Percentiles rank a stretch among this genome's conserved stretches.
Conservation (phyloP, 73 alveolate genomes). For the Paramecium sonneborni region DNA sequence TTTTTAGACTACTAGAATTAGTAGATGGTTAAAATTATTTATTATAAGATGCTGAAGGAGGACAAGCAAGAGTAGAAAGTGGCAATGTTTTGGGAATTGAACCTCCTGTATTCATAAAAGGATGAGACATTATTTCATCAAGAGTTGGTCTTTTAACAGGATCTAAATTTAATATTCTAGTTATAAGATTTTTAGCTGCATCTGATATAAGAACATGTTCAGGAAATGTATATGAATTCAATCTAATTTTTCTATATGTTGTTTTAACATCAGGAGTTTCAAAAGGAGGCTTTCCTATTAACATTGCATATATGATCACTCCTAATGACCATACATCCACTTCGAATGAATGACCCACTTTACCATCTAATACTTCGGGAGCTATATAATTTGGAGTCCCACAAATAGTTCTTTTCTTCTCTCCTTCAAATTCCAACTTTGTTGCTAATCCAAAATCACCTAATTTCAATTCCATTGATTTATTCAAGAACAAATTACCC, state of each 20-base stretch:
- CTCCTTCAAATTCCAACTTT: constrained; percentile 92
- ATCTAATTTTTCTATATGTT: constrained; percentile 91
- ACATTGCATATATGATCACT: constrained; percentile 78
- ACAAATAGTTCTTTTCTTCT: constrained; percentile 91
- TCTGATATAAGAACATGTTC: constrained; percentile 90
- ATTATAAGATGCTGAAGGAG: constrained; percentile 93
- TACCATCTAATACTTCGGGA: constrained; percentile 87
- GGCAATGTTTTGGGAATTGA: constrained; percentile 96
- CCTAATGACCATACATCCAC: constrained; percentile 91
- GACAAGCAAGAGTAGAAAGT: constrained; percentile 91
- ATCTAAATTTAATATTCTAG: constrained; percentile 84
- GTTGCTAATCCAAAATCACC: constrained; percentile 98
- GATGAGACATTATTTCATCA: constrained; percentile 70
- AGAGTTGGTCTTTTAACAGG: constrained; percentile 77
- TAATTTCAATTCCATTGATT: constrained; percentile 78
- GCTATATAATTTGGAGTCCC: constrained; percentile 96
- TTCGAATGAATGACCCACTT: constrained; percentile 79
- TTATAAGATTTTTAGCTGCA: constrained; percentile 89
- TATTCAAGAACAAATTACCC: constrained; percentile 87
- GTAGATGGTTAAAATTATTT: constrained; percentile 81
- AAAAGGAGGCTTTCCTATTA: constrained; percentile 86
- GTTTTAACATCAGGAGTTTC: constrained; percentile 92
- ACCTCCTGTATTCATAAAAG: constrained; percentile 73
- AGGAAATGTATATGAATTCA: constrained; percentile 88
- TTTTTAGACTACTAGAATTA: constrained; percentile 44